Evolutionary conservation across 1,139 yeast genomes (phyloP).

Genomic region (Blastobotrys indianensis): DNA sequence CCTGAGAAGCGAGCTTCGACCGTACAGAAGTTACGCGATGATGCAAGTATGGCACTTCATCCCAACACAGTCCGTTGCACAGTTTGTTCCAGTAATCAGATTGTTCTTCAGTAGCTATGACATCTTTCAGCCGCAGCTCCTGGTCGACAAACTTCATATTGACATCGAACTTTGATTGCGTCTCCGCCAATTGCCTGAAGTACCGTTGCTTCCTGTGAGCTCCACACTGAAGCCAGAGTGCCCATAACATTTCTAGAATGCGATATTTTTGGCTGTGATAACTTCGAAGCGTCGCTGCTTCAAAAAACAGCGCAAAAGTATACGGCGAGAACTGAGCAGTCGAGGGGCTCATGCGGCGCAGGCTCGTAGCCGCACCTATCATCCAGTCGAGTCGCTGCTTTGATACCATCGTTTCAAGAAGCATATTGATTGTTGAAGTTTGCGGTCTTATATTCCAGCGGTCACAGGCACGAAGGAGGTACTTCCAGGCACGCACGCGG

Average conservation of each 20-base stretch:
- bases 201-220: not conserved
- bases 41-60: no score
- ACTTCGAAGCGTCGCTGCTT: constrained; percentile 19
- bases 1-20: constrained; percentile 3
- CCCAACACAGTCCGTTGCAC: no score
- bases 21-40: no score
- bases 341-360: constrained; percentile 20
- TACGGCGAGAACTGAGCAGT: not conserved
- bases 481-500: constrained; percentile 18
- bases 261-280: constrained; percentile 18
- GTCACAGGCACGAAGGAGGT: constrained; percentile 15
- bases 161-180: constrained; percentile 4
- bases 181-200: constrained; percentile 1
- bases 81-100: no score
- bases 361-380: constrained; percentile 21
- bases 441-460: constrained; percentile 18
- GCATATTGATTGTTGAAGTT: constrained; percentile 20
- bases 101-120: not conserved
- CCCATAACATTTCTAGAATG: constrained; percentile 17
- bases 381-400: constrained; percentile 25
- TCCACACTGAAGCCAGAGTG: constrained; percentile 7
- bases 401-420: constrained; percentile 19
- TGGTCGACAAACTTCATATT: not conserved
- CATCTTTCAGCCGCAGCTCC: not conserved
- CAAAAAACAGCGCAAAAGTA: constrained; percentile 21